Evolutionary conservation across 306 rosid genomes (phyloP).

Genomic region (Canavalia ensiformis): DNA sequence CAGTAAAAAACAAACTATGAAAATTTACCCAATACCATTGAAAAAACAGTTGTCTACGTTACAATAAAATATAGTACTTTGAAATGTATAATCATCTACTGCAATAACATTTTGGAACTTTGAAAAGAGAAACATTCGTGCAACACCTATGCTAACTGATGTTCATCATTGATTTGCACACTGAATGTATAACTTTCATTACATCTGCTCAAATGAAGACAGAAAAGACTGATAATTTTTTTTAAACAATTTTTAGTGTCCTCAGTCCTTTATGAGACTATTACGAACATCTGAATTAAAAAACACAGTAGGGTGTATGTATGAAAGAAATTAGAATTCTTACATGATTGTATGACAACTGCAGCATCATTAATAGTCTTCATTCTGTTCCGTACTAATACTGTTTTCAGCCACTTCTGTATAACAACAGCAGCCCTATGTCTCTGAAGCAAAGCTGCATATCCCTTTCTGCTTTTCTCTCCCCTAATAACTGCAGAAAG

Average conservation of each 20-base stretch:
- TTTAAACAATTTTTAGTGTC: constrained; percentile 24
- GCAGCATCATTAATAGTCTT: constrained; percentile 67
- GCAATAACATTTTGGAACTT: neutral
- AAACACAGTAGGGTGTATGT: neutral
- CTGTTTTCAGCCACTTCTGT: constrained; percentile 75
- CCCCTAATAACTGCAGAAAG: constrained; percentile 82
- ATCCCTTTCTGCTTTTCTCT: constrained; percentile 75
- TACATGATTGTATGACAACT: constrained; percentile 82
- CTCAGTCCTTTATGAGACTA: constrained; percentile 31
- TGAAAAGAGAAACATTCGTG: neutral
- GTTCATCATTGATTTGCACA: constrained; percentile 34
- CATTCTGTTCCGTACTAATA: constrained; percentile 61
- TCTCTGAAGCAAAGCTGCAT: constrained; percentile 67
- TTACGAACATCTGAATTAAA: neutral
- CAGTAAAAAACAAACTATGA: constrained; percentile 42
- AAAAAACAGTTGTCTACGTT: neutral
- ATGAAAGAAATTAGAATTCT: constrained; percentile 25
- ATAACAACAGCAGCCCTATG: constrained; percentile 78
- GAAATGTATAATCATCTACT: constrained; percentile 1
- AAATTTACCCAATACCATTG: neutral
- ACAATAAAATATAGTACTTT: neutral
- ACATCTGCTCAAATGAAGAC: neutral
- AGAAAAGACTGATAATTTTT: neutral
- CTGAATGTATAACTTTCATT: neutral
- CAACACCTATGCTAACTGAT: constrained; percentile 30